Conservation (phyloP, 768 basidiomycete species). For the Lactarius indigo region DNA sequence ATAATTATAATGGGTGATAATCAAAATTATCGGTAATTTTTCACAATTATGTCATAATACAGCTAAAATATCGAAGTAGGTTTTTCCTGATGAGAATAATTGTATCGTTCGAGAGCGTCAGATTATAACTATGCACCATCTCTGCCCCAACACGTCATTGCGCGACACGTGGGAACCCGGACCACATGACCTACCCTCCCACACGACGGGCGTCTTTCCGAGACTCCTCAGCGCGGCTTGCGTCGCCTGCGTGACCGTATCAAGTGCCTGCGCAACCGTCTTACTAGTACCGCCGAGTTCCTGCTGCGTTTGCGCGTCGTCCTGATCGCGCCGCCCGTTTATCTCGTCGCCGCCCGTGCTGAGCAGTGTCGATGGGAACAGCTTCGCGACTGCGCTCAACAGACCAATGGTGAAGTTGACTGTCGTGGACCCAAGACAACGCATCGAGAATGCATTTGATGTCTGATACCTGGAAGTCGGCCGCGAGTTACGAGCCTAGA, state of each 20-base stretch:
- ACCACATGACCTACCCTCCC: slow-evolving; percentile 52
- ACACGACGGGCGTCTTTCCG: slow-evolving; percentile 78
- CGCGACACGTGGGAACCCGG: too few relatives aligned
- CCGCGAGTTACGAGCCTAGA: background rate
- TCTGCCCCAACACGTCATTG: background rate
- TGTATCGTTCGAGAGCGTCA: slow-evolving; percentile 8
- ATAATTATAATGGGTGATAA: too few relatives aligned
- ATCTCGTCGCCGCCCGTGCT: slow-evolving; percentile 83
- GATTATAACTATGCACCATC: background rate
- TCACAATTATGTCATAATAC: too few relatives aligned
- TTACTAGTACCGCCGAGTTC: slow-evolving; percentile 39
- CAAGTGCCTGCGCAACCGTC: slow-evolving; percentile 62
- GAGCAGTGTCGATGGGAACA: slow-evolving; percentile 57
- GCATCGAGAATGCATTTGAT: slow-evolving; percentile 16
- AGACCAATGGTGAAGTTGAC: slow-evolving; percentile 56
- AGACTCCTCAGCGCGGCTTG: slow-evolving; percentile 51
- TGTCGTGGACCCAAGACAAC: slow-evolving; percentile 32
- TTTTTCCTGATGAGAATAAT: slow-evolving; percentile 7
- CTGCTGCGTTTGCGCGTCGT: slow-evolving; percentile 59
- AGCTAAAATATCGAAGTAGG: too few relatives aligned
- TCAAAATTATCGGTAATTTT: too few relatives aligned
- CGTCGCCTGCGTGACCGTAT: slow-evolving; percentile 54
- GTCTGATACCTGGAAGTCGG: background rate
- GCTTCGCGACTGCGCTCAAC: slow-evolving; percentile 48
- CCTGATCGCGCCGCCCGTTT: slow-evolving; percentile 59